Evolutionary conservation across 768 basidiomycete genomes (phyloP), one percentile per base, ranked within the genome.

Genomic region (Holtermannia corniformis): DNA sequence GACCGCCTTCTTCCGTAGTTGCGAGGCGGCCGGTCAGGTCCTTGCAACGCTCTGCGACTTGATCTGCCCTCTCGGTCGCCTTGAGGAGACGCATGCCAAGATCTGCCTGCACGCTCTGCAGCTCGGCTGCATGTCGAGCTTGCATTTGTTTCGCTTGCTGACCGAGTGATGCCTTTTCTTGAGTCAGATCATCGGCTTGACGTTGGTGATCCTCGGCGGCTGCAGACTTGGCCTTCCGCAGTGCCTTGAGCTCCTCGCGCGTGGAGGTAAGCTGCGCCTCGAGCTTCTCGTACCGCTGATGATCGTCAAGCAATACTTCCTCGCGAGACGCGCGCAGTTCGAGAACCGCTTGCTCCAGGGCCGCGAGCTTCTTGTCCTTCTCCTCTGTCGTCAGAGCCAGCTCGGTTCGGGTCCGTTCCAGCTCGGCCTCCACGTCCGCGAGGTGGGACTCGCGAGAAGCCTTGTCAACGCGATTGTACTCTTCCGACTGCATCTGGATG

Each of bases 231-330:
- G n/a, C n/a, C n/a, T n/a, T n/a, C n/a, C n/a, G n/a, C n/a, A n/a
- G n/a, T n/a, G n/a, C n/a, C n/a, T n/a, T n/a, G n/a, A n/a, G n/a
- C n/a, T n/a, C 7, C 10, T 37, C 32, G 7, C 32, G 32, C 7
- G 7, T 37, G 10, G 32, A 37, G 32, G 32, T 16, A 37, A 54
- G 21, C 28, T 27, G 24, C 48, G 22, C 44, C 19, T 40, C 24
- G 14, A 55, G 49, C n/a, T 55, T 57, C 12, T 61, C 60, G 5
- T 52, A 21, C 22, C 59, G 37, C 16, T 49, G 45, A 44, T 65
- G 61, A 49, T 59, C 63, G 23, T 65, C 66, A 11, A 68, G 44
- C 10, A 60, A 50, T 13, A 68, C 51, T 27, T 68, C 63, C 42
- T 68, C 61, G 19, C 66, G 41, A 22, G 61, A 63, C 40, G 52